These are phyloP conservation scores for Gynostemma pentaphyllum DNA, from an alignment of 306 rosid genomes.

Conservation along the genomic window DNA sequence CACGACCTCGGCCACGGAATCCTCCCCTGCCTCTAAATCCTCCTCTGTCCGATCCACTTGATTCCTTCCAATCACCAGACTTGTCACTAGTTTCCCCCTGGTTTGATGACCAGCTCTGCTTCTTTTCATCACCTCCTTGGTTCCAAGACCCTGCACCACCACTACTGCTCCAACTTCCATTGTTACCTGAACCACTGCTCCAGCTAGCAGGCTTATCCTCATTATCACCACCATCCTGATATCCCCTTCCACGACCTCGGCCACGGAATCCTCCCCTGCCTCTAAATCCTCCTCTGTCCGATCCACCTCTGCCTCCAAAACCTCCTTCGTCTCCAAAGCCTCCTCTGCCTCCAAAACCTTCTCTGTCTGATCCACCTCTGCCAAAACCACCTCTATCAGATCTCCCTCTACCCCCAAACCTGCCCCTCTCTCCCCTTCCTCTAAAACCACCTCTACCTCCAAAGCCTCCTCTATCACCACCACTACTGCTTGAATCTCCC, in stretches of 20 bases:
- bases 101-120: slow-evolving; percentile 27
- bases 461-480: slow-evolving; percentile 48
- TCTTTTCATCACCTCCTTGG: slow-evolving; percentile 23
- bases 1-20: slow-evolving; percentile 69
- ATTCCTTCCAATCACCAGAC: slow-evolving; percentile 21
- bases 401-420: slow-evolving; percentile 43
- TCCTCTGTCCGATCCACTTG: slow-evolving; percentile 25
- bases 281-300: slow-evolving; percentile 36
- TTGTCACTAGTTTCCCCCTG: slow-evolving; percentile 18
- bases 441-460: slow-evolving; percentile 41
- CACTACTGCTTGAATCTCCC: slow-evolving; percentile 15
- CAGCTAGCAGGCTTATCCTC: slow-evolving; percentile 7
- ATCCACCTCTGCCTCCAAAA: slow-evolving; percentile 27
- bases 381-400: slow-evolving; percentile 42
- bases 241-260: slow-evolving; percentile 67
- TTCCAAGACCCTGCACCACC: slow-evolving; percentile 32
- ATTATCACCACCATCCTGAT: slow-evolving; percentile 26
- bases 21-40: slow-evolving; percentile 45
- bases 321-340: slow-evolving; percentile 57
- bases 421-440: slow-evolving; percentile 40
- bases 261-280: slow-evolving; percentile 40
- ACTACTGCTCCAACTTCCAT: slow-evolving; percentile 31
- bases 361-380: slow-evolving; percentile 32
- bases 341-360: slow-evolving; percentile 47
- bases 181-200: not conserved